These are phyloP conservation scores for Reticulascus tulasneorum DNA, from an alignment of 2,329 filamentous ascomycete genomes.

Conservation along the genomic window DNA sequence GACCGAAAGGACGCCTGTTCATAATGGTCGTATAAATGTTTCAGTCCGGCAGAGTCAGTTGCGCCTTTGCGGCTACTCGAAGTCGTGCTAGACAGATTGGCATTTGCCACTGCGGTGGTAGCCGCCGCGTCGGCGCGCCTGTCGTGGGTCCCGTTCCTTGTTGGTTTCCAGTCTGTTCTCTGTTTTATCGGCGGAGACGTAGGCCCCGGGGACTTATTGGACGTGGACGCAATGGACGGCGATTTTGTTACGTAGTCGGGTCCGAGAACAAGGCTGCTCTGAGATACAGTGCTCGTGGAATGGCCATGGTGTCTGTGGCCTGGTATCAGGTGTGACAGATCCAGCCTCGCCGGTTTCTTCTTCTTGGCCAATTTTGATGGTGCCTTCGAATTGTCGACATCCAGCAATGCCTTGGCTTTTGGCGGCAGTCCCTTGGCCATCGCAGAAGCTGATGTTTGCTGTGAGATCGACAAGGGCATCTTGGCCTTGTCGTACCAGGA, in stretches of 20 bases:
- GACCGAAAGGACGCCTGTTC: constrained; percentile 50
- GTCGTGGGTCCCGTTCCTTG: constrained; percentile 33
- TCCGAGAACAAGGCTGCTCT: constrained; percentile 23
- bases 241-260: constrained; percentile 35
- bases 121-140: constrained; percentile 19
- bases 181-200: constrained; percentile 21
- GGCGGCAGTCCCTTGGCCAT: constrained; percentile 53
- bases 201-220: constrained; percentile 22
- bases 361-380: constrained; percentile 31
- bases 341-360: constrained; percentile 45
- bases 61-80: constrained; percentile 10
- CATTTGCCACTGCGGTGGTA: neutral
- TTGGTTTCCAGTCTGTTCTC: constrained; percentile 22
- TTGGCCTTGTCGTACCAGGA: constrained; percentile 56
- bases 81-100: constrained; percentile 10
- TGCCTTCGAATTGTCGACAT: constrained; percentile 32
- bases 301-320: constrained; percentile 24
- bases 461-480: constrained; percentile 52
- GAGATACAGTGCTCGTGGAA: constrained; percentile 16
- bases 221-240: constrained; percentile 37
- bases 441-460: constrained; percentile 55
- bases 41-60: constrained; percentile 32
- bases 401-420: constrained; percentile 43
- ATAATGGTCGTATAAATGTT: constrained; percentile 55
- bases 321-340: constrained; percentile 41